Conservation (phyloP, 2,329 filamentous ascomycete genomes). For the Colletotrichum sp. region DNA sequence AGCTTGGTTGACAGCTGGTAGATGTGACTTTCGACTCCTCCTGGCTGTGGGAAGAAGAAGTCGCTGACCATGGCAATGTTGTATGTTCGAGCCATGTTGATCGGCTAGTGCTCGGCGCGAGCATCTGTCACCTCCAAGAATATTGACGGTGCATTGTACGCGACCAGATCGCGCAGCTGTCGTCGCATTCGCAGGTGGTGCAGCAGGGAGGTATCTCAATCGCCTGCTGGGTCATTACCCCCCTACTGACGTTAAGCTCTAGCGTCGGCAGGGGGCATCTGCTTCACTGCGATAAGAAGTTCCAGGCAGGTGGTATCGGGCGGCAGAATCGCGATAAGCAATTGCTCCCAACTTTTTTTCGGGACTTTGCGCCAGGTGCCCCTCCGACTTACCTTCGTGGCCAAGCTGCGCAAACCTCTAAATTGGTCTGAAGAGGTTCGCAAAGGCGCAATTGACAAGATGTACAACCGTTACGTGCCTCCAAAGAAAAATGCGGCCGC, state of each 20-base stretch:
- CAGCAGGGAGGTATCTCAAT: not conserved
- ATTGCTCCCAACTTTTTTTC: conserved; percentile 38
- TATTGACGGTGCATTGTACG: not conserved
- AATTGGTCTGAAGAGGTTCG: not conserved
- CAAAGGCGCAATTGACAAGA: conserved; percentile 6
- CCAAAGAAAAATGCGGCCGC: conserved; percentile 28
- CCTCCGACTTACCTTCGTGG: not conserved
- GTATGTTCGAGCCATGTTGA: conserved; percentile 50
- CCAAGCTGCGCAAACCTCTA: not conserved
- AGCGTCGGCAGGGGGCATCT: not conserved
- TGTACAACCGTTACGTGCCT: conserved; percentile 41
- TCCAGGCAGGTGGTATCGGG: conserved; percentile 30
- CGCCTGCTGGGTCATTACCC: not conserved
- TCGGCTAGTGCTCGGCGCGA: not conserved
- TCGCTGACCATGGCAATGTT: conserved; percentile 94
- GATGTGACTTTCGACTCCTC: conserved; percentile 96
- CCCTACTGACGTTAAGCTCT: not conserved
- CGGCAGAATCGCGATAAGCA: conserved; percentile 43
- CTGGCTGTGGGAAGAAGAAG: conserved; percentile 98
- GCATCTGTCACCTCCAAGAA: not conserved
- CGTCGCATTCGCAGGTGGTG: not conserved
- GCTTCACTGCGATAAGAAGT: conserved; percentile 26
- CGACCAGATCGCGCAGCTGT: not conserved
- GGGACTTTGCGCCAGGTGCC: conserved; percentile 6
- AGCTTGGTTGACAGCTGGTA: conserved; percentile 97